Conservation (phyloP, 2,329 filamentous ascomycete species). For the Alternaria longipes region DNA sequence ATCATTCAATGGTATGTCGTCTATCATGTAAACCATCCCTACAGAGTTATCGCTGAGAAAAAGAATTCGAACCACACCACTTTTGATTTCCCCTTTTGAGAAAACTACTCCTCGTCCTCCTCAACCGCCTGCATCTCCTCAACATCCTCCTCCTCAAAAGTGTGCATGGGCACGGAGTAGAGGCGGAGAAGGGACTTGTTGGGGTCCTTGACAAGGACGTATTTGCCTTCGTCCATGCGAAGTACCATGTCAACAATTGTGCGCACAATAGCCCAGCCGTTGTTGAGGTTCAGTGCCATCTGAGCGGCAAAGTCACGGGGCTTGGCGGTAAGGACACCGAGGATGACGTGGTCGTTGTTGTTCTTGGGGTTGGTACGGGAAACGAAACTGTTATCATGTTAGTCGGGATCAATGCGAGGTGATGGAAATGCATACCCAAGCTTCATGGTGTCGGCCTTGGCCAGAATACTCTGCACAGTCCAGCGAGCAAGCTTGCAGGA, state of each 20-base stretch:
- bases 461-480: constrained; percentile 96
- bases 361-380: constrained; percentile 91
- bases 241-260: constrained; percentile 96
- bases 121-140: constrained; percentile 71
- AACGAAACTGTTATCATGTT: constrained; percentile 75
- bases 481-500: constrained; percentile 97
- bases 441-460: constrained; percentile 98
- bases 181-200: constrained; percentile 95
- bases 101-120: constrained; percentile 62
- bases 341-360: constrained; percentile 92
- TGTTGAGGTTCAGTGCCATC: constrained; percentile 97
- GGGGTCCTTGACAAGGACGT: constrained; percentile 83
- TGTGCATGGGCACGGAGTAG: constrained; percentile 87
- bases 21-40: constrained; percentile 30
- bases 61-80: constrained; percentile 10
- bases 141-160: constrained; percentile 89
- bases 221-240: constrained; percentile 80
- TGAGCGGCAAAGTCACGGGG: constrained; percentile 94
- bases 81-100: background rate
- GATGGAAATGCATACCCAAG: constrained; percentile 73
- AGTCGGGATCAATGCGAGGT: background rate
- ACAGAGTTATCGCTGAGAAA: constrained; percentile 33
- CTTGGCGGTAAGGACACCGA: constrained; percentile 97
- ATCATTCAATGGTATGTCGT: constrained; percentile 28
- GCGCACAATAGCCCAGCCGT: constrained; percentile 98